A percentile compares a stretch with the other conserved stretches of the same genome.
Conservation (phyloP, 164 flowering plant species). For the Stephania yunnanensis region DNA sequence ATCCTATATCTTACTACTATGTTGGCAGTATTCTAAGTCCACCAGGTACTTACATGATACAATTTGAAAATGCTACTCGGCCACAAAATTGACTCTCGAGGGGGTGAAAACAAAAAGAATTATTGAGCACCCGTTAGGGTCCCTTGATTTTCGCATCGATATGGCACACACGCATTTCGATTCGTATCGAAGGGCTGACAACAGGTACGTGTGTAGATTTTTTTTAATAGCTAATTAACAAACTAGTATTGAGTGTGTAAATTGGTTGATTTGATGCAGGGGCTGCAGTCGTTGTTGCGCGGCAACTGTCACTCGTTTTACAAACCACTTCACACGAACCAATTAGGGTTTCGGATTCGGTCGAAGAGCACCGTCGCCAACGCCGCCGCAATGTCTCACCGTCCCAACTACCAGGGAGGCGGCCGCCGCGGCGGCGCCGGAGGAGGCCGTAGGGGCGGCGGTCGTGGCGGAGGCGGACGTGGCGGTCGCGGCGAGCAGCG, state of each 20-base stretch:
- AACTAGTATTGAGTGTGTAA: background rate
- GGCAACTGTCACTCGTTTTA: background rate
- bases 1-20: no score
- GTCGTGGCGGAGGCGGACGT: conserved; percentile 46
- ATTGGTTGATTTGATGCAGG: background rate
- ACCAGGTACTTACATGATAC: no score
- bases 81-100: no score
- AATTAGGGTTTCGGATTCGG: conserved; percentile 4
- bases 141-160: no score
- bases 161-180: no score
- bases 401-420: conserved; percentile 66
- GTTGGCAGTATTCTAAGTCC: no score
- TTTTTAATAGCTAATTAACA: no score
- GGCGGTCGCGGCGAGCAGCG: conserved; percentile 79
- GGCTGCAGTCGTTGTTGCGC: conserved; percentile 3
- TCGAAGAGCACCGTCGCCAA: conserved; percentile 3
- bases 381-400: conserved; percentile 45
- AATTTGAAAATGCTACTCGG: no score
- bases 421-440: conserved; percentile 49
- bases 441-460: conserved; percentile 44
- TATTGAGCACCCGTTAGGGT: no score
- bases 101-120: no score
- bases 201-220: no score
- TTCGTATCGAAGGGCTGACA: no score
- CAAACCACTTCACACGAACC: background rate